These are phyloP conservation scores for Psilocybe tampanensis DNA, from an alignment of 768 basidiomycete genomes.

Conservation along the genomic window DNA sequence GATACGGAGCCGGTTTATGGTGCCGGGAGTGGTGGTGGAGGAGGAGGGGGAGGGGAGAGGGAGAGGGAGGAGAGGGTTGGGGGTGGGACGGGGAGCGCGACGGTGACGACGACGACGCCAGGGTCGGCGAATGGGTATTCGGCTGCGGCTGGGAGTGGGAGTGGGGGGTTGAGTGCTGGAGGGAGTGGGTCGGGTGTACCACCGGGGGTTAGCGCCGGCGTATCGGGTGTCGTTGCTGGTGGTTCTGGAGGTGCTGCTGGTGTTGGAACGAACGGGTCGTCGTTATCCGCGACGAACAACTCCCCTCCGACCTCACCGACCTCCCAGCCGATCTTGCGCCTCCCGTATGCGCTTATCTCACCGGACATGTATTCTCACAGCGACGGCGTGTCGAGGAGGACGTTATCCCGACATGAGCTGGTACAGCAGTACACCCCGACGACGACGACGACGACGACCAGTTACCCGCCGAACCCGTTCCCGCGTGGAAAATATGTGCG, in stretches of 20 bases:
- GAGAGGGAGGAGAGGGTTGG: too few species aligned
- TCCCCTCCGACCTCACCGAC: constrained; percentile 74
- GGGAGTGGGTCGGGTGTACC: too few species aligned
- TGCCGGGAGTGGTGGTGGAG: too few species aligned
- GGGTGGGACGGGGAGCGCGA: constrained; percentile 36
- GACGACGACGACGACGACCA: constrained; percentile 49
- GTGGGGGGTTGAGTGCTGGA: too few species aligned
- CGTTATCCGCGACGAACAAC: constrained; percentile 44
- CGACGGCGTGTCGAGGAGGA: constrained; percentile 67
- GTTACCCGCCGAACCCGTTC: constrained; percentile 47
- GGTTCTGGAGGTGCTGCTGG: constrained; percentile 21
- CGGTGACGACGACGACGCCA: constrained; percentile 43
- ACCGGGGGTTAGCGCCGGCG: too few species aligned
- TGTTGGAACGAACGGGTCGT: constrained; percentile 51
- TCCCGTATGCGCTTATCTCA: constrained; percentile 85
- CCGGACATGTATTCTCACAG: constrained; percentile 85
- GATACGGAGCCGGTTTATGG: constrained; percentile 57
- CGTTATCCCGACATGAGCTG: constrained; percentile 69
- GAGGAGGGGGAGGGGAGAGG: too few species aligned
- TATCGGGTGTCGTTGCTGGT: too few species aligned
- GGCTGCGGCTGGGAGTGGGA: not conserved
- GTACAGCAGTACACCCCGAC: constrained; percentile 74
- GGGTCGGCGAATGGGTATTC: constrained; percentile 57
- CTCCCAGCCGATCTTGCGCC: constrained; percentile 58
- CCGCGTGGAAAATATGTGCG: constrained; percentile 67